These are phyloP conservation scores for Triangularia setosa DNA, from an alignment of 2,329 filamentous ascomycete species.

Conservation along the genomic window DNA sequence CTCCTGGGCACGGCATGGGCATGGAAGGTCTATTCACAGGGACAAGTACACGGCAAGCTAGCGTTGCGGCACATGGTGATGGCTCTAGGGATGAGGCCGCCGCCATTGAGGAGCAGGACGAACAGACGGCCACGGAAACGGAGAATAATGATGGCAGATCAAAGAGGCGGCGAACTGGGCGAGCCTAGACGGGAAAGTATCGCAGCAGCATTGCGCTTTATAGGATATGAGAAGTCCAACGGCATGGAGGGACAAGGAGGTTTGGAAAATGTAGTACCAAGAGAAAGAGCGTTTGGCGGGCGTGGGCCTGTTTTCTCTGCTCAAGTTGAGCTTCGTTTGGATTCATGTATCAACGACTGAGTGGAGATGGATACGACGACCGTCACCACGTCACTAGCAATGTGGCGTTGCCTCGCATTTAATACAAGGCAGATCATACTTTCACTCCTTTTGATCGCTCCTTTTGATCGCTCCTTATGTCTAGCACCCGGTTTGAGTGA, in stretches of 20 bases:
- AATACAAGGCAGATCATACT: background rate
- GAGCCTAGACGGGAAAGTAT: background rate
- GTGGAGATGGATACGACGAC: background rate
- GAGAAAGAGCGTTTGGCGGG: background rate
- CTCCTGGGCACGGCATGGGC: slow-evolving; percentile 29
- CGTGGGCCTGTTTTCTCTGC: no score
- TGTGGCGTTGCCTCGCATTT: background rate
- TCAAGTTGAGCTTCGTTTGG: background rate
- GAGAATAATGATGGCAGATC: slow-evolving; percentile 6
- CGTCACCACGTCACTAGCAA: background rate
- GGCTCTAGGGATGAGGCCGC: slow-evolving; percentile 9
- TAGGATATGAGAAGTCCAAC: background rate
- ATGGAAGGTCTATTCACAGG: background rate
- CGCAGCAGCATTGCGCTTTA: background rate
- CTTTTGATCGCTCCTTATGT: background rate
- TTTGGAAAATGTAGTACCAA: background rate
- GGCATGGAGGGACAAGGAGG: background rate
- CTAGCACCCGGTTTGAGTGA: no score
- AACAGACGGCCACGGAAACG: slow-evolving; percentile 10
- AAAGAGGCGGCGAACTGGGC: background rate
- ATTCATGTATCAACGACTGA: background rate
- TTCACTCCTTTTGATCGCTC: background rate
- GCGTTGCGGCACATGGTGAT: slow-evolving; percentile 12
- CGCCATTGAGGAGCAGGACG: slow-evolving; percentile 8
- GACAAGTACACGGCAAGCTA: slow-evolving; percentile 19